Evolutionary conservation across 331 rosid genomes (phyloP), one percentile per base, ranked within the genome.

Genomic region (Acacia concinna): DNA sequence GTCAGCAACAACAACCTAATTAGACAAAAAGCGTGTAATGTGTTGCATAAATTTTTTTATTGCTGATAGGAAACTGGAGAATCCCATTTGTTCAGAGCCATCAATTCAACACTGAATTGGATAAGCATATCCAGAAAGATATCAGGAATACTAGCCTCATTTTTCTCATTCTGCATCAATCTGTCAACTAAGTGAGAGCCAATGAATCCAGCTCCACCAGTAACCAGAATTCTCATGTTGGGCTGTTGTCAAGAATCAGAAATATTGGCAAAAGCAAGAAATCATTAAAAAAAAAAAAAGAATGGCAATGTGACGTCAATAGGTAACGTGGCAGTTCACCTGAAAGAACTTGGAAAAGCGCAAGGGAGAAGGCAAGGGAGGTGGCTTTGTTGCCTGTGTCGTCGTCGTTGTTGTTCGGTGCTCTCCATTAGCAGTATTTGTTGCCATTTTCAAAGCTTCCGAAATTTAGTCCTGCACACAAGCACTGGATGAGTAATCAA

Each of bases 131-230:
- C 4, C 40, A 59, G 35, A 64, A 56, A 43, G 25, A 31, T 10
- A 68, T 51, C 34, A 73, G 57, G 46, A 14, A 27, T n/a, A 35
- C 84, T 77, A 52, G 89, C 97, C 95, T 92, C 97, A 69, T 90
- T 90, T 81, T 92, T 92, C 78, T 90, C 93, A 85, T 90, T 88
- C 84, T 90, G 91, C 93, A 92, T 92, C 86, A 92, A 83, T 79
- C 83, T 87, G 84, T 92, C 97, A 23, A 92, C 95, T 17, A 92
- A 88, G 83, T 92, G 97, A 66, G 97, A 92, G 70, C 97, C 97
- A 11, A 92, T 90, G 91, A 90, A 92, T 78, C 97, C 97, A 83
- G 97, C 97, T 83, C 97, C 93, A 82, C 97, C 97, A 8, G 93
- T 90, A 34, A 90, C 89, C 87, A 92, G 81, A 60, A 92, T 92